Base-by-base conservation (phyloP, 306 rosid genomes). In the Sicyos edulis region DNA sequence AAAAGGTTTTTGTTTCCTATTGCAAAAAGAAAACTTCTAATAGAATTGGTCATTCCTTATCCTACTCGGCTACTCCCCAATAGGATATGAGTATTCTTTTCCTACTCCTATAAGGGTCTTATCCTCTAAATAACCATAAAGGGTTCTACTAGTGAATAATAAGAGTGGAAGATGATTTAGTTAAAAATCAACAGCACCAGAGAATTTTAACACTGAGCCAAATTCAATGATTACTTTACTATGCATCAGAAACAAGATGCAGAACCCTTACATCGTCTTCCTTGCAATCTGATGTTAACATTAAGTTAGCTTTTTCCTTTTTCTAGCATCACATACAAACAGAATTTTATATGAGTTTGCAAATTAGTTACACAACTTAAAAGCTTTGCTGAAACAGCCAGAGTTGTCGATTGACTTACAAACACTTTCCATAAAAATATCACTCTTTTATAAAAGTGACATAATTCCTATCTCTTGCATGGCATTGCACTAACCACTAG, bases 401-500 rank as follows among this genome's bases (percentile, higher is more conserved):
- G 13, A 12, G n/a, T 10, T 57, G 7, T 21, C 37, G 34, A 57
- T 56, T 56, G 24, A 56, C 14, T 20, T 6, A 57, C 16, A 21
- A 22, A 57, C 24, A 57, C 16, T 21, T 10, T 14, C 14, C 4
- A 59, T 21, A 56, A 55, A 56, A 3, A 56, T 56, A 26, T 59
- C 44, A 26, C 34, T 59, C 17, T 26, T 40, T 59, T 14, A 1
- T 12, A 6, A 26, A 59, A 59, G 42, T 1, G 34, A 49, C 75
- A 54, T 71, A 32, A 54, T 71, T 56, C 64, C 64, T 54, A 32
- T 32, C 29, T 71, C 51, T 71, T 32, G 26, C 50, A 8, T 71
- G 55, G 12, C 55, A 45, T 66, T 66, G 13, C 37, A 66, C 20
- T 5, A 66, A 3, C 55, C 37, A 66, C 24, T 45, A 6, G 37